Evolutionary conservation across 352 stramenopile species (phyloP), one percentile per base, ranked within the genome.

Genomic region (Phytophthora chlamydospora): DNA sequence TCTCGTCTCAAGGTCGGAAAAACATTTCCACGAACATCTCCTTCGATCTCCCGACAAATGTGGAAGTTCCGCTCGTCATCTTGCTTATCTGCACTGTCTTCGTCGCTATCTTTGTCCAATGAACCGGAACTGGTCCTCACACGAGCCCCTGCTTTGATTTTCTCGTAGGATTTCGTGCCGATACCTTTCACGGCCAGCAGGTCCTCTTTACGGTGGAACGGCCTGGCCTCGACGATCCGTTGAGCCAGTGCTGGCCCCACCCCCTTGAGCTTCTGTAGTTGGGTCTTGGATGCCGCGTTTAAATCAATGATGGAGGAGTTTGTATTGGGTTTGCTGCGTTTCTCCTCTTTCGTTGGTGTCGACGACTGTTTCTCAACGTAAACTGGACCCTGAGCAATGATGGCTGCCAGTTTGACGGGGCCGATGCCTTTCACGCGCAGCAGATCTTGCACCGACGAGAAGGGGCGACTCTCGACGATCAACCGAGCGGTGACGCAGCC

Each of bases 161-260:
- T 80, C 31, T 66, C 54, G 52, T 80, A 88, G 12, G 46, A 75
- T 49, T 70, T 67, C 1, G 55, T 40, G 0, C 76, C 73, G 41
- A 90, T 83, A 7, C 76, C 74, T 27, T 70, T 74, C 27, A 91
- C 76, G 3, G 56, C 66, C 49, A 84, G 46, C 12, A 91, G 39
- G 34, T 88, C 80, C 41, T 85, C 72, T 12, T 75, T 77, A 2
- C 72, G 58, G 10, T 62, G 34, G 52, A 89, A 90, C 2, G 83
- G 83, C 24, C 83, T 68, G 1, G 59, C 61, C 0, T 70, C 50
- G 6, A 85, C 35, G 43, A 90, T 92, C 2, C 65, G 66, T 49
- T 77, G 46, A 5, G 78, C 80, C 8, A 78, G 48, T 13, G 46
- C 51, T 0, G 64, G 66, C 5, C 78, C 78, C 16, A 92, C 63